A percentile compares a stretch with the other conserved stretches of the same genome.
Evolutionary conservation across 106 monocot species (phyloP).

Genomic region (Allium cepa): DNA sequence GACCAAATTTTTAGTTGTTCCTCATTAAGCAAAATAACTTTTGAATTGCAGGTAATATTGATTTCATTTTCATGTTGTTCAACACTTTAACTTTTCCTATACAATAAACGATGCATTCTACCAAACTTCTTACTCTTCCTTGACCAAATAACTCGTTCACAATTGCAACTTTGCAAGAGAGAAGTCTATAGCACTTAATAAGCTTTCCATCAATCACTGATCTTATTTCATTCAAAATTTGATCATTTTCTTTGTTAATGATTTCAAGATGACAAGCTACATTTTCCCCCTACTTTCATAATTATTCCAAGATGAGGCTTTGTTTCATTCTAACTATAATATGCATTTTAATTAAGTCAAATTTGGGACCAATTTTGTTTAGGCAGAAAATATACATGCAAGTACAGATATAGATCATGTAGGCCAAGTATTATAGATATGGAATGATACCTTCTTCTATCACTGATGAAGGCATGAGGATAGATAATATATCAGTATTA

Average conservation of each 20-base stretch:
- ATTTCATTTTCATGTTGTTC: neutral
- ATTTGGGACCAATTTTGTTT: no score
- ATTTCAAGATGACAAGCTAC: slow-evolving; percentile 32
- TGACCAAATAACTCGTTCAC: slow-evolving; percentile 69
- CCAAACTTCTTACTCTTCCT: slow-evolving; percentile 68
- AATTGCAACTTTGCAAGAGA: slow-evolving; percentile 39
- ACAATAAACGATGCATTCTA: slow-evolving; percentile 44
- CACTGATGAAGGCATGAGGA: no score
- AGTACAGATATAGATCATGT: no score
- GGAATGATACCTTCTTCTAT: slow-evolving; percentile 25
- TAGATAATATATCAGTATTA: no score
- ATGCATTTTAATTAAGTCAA: no score
- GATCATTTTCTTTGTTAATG: slow-evolving; percentile 25
- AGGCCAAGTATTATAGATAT: no score
- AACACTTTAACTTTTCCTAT: slow-evolving; percentile 14
- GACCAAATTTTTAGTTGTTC: no score
- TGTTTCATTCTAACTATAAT: no score
- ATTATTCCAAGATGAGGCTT: no score
- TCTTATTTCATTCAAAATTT: slow-evolving; percentile 27
- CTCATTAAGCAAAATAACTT: neutral
- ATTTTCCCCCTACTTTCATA: slow-evolving; percentile 42
- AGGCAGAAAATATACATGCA: no score
- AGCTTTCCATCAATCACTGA: slow-evolving; percentile 83
- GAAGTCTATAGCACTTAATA: slow-evolving; percentile 75
- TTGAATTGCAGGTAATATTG: neutral